Base-by-base conservation (phyloP, 164 flowering plant genomes). In the Macadamia integrifolia region DNA sequence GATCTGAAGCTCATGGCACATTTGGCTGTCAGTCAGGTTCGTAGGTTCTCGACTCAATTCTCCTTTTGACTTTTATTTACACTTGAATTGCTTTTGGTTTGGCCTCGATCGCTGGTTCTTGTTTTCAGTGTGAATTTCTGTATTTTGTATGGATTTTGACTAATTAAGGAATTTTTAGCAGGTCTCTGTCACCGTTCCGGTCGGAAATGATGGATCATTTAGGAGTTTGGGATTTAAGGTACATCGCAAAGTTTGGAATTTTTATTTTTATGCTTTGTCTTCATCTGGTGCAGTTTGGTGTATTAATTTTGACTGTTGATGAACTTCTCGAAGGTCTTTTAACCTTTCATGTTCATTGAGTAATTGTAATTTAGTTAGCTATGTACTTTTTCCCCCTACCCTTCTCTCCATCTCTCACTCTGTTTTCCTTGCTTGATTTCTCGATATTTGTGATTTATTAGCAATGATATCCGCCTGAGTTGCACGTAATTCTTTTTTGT, bases 151-250 rank as follows among this genome's bases (percentile, higher is more conserved):
- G 28, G 56, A 48, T 56, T 66, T 56, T 14, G 28, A 9, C 31
- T 44, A 3, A 10, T 46, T 40, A 46, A 30, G 40, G 50, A 10
- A 48, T 64, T 69, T 66, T 29, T 75, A 76, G 79, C 81, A 88
- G 92, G 85, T 75, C 70, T 65, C 84, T 55, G 64, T 78, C 0
- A 62, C 81, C 53, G 83, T 79, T 75, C 80, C 86, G 1, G 66
- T 75, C 69, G 83, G 80, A 17, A 73, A 71, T 50, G 84, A 88
- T 76, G 62, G 53, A 12, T 67, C 80, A 31, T 43, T 74, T 10
- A 75, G 79, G 65, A 79, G 79, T 69, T 76, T 83, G 6, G 77
- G 68, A 14, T 65, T 66, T 66, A 74, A 77, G 80, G 80, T 14
- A 40, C 35, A 13, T n/a, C 2, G 15, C 1, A 6, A n/a, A 7